These are phyloP conservation scores for Haplosporangium sp. DNA, from an alignment of 371 early-diverging fungal species.

Conservation along the genomic window DNA sequence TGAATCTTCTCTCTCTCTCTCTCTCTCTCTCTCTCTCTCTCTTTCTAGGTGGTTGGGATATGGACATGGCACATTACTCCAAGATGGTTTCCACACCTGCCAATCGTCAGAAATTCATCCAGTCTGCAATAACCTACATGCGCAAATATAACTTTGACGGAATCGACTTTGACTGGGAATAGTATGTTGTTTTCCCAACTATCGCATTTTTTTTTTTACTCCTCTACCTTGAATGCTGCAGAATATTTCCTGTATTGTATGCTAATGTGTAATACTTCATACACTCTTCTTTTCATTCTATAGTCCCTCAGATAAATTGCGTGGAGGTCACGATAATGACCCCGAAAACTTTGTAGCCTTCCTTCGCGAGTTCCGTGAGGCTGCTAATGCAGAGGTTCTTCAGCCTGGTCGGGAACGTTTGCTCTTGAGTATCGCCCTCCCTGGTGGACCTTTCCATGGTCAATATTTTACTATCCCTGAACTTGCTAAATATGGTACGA, in stretches of 20 bases:
- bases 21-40: neutral
- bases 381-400: conserved; percentile 28
- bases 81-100: conserved; percentile 48
- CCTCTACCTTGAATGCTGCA: neutral
- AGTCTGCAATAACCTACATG: conserved; percentile 32
- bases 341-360: conserved; percentile 48
- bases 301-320: conserved; percentile 35
- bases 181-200: conserved; percentile 25
- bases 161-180: conserved; percentile 54
- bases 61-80: conserved; percentile 55
- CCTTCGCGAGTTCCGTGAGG: conserved; percentile 48
- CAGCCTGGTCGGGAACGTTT: conserved; percentile 30
- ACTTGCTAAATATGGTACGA: conserved; percentile 37
- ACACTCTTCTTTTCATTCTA: neutral
- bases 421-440: conserved; percentile 45
- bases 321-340: conserved; percentile 35
- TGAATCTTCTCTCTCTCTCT: neutral
- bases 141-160: conserved; percentile 44
- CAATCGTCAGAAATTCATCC: conserved; percentile 52
- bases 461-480: conserved; percentile 38
- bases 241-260: neutral
- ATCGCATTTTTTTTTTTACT: neutral
- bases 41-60: conserved; percentile 48
- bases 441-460: conserved; percentile 52
- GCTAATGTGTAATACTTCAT: neutral